Evolutionary conservation across 1,284 basidiomycete species (phyloP).

Genomic region (Naganishia cerealis): DNA sequence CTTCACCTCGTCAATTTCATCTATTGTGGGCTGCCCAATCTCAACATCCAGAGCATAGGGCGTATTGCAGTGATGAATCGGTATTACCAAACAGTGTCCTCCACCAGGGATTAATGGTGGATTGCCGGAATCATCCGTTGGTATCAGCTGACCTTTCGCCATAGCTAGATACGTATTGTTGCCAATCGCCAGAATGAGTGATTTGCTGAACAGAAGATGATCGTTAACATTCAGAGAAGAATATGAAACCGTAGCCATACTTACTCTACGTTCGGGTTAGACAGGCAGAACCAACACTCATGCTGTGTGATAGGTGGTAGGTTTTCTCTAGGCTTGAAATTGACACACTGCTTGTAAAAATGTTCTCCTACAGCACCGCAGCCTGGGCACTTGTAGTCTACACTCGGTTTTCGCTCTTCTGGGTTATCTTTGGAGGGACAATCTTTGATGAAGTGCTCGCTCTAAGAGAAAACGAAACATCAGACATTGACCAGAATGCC

Average conservation of each 20-base stretch:
- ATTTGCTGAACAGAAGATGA: constrained; percentile 64
- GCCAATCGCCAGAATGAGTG: constrained; percentile 89
- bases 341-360: constrained; percentile 74
- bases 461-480: constrained; percentile 51
- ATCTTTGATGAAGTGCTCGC: constrained; percentile 80
- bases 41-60: constrained; percentile 71
- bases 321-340: constrained; percentile 20
- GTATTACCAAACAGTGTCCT: constrained; percentile 75
- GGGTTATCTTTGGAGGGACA: constrained; percentile 70
- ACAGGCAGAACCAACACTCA: constrained; percentile 80
- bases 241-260: constrained; percentile 41
- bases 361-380: constrained; percentile 75
- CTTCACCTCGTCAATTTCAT: constrained; percentile 82
- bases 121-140: constrained; percentile 63
- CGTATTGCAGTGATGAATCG: constrained; percentile 68
- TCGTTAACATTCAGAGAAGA: not conserved
- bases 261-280: constrained; percentile 81
- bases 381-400: constrained; percentile 76
- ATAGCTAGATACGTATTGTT: constrained; percentile 87
- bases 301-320: constrained; percentile 26
- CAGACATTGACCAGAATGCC: not conserved
- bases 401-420: constrained; percentile 49
- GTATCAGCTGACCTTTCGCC: constrained; percentile 86
- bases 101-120: constrained; percentile 74
- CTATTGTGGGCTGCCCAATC: constrained; percentile 69